Evolutionary conservation across 805 yeast genomes (phyloP), one percentile per base, ranked within the genome.

Genomic region (Nakazawaea populi): DNA sequence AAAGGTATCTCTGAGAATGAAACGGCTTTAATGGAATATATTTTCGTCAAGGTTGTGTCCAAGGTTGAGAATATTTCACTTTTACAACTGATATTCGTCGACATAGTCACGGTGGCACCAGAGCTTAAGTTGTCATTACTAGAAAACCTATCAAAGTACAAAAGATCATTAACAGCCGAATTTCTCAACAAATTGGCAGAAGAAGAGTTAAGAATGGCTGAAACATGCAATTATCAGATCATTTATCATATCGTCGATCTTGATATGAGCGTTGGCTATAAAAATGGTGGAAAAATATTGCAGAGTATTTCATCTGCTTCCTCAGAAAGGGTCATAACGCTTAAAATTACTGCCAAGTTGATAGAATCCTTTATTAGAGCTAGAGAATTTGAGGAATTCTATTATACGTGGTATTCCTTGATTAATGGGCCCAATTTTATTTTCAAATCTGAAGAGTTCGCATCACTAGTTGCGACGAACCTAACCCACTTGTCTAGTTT

Each of bases 181-280:
- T 84, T 85, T 56, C 65, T 83, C 28, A 61, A 70, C 8, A 56
- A 66, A 1, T 60, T 78, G 4, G 75, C 75, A 34, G 62, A 65
- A 5, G 57, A 55, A 4, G 70, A 70, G 10, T 46, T 72, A 5
- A 44, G 48, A 0, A 30, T 44, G 1, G 51, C 52, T 10, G 47
- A 56, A 1, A 42, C 56, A 2, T 54, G 70, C 31, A 73, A 74
- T 51, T 78, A 81, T 79, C 56, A 59, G 1, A 63, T 85, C 48
- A 61, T 85, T 4, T 67, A 64, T 1, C 68, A 76, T 36, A 65
- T 84, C 4, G 58, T 84, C 11, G 70, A 70, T 30, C 70, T 83
- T 48, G 85, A 84, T 62, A 70, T 80, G 3, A 85, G 81, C 51
- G 67, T 85, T 47, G 83, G 85, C n/a, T 66, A 77, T 12, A 63